Conservation (phyloP, 78 protist species). For the Chrysochromulina tobinii region DNA sequence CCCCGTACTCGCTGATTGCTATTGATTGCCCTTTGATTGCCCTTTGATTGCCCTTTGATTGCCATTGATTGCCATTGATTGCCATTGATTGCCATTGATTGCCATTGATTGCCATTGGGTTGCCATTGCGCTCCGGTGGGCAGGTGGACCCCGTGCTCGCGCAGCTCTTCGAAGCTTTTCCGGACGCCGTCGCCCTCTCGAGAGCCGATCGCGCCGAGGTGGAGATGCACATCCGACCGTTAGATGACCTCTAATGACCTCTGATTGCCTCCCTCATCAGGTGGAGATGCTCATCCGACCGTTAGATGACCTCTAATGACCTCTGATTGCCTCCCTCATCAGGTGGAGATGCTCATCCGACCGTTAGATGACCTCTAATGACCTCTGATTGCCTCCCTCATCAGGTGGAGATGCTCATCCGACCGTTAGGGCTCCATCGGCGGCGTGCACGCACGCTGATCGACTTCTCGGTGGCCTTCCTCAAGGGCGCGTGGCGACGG, state of each 20-base stretch:
- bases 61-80: no score
- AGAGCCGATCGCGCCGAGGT: not conserved
- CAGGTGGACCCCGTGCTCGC: conserved; percentile 14
- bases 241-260: not conserved
- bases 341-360: no score
- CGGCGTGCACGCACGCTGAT: not conserved
- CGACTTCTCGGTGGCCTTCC: not conserved
- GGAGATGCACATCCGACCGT: no score
- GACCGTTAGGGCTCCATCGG: not conserved
- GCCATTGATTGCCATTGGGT: no score
- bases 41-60: no score
- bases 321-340: not conserved
- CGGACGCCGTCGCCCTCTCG: not conserved
- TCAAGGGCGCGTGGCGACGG: not conserved
- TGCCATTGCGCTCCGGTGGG: no score
- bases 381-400: not conserved
- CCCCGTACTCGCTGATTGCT: no score
- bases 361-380: no score
- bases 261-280: not conserved
- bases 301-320: not conserved
- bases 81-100: no score
- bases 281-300: not conserved
- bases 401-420: not conserved
- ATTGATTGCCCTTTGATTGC: no score
- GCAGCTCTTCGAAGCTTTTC: not conserved